Evolutionary conservation across 148 eudicot genomes (phyloP), one percentile per base, ranked within the genome.

Genomic region (Silene conica): DNA sequence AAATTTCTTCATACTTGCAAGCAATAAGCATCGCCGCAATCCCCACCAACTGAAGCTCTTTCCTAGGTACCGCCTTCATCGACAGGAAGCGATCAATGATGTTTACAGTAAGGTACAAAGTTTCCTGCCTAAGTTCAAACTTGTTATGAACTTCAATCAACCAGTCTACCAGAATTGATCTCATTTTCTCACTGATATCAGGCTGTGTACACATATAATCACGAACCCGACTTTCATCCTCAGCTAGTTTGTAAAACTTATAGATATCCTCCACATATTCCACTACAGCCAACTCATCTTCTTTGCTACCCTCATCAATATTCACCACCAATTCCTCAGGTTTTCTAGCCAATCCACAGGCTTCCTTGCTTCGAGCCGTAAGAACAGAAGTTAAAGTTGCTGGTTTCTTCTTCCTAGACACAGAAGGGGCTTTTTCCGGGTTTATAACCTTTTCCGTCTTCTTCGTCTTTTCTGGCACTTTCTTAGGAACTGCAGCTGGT

Each of bases 1-100:
- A 87, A 43, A 85, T 87, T 25, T 87, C 88, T 81, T 87, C 88
- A 73, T 87, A 87, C 58, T 87, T 87, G 81, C 83, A 82, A 50
- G 88, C 86, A 8, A 80, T 76, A 4, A 87, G 86, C 88, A 87
- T 82, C 18, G 86, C 74, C 31, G 81, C 74, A 58, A 87, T 83
- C 31, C 88, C 88, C 13, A 87, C 86, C 48, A 85, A 74, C 69
- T 87, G 86, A 70, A 87, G 79, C 57, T 87, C 90, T 76, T 78
- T 87, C 69, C 90, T 81, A 21, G 82, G 75, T 0, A 83, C 83
- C 2, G 63, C 48, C 79, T 75, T 81, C 31, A 75, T 45, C 3
- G 88, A 74, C 16, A 85, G 80, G 73, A 78, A 87, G 0, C 87
- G 76, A 60, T 86, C 88, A 2, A 85, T 69, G 63, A 87, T 81